phyloP scores from a whole-genome alignment of 1,284 basidiomycete species.

The Cystobasidiaceae sp. region DNA sequence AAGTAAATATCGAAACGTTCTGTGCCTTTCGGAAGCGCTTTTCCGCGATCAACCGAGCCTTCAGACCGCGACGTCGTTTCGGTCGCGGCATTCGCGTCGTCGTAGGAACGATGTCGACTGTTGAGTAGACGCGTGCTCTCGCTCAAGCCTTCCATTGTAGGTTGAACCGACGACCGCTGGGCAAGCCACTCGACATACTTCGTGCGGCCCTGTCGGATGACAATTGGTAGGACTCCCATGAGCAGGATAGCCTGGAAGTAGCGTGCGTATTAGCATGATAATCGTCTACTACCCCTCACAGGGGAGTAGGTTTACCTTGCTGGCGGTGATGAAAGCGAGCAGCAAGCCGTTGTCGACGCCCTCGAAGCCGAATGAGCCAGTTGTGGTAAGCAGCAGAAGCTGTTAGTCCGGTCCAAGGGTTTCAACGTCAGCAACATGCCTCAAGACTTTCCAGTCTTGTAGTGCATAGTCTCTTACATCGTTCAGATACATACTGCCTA shows the following conservation, averaged over 20 bases:
- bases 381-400: conserved; percentile 27
- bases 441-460: not conserved
- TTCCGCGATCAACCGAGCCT: not conserved
- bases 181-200: conserved; percentile 22
- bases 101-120: too few relatives aligned
- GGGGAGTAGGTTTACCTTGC: conserved; percentile 1
- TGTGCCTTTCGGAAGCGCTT: not conserved
- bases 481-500: conserved; percentile 25
- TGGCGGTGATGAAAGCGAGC: conserved; percentile 19
- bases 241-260: conserved; percentile 8
- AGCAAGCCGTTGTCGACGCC: conserved; percentile 27
- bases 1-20: conserved; percentile 29
- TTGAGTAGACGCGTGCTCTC: conserved; percentile 16
- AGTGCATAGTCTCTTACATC: conserved; percentile 28
- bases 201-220: conserved; percentile 7
- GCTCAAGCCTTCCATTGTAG: conserved; percentile 10
- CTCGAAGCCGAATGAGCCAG: conserved; percentile 24
- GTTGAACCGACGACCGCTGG: conserved; percentile 9
- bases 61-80: not conserved
- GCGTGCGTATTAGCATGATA: not conserved
- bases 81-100: not conserved
- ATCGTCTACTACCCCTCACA: not conserved
- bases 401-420: not conserved
- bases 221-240: conserved; percentile 25
- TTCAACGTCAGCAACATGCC: not conserved